Evolutionary conservation across 2,329 filamentous ascomycete species (phyloP), one percentile per base, ranked within the genome.

Genomic region (Talaromyces albobiverticillius): DNA sequence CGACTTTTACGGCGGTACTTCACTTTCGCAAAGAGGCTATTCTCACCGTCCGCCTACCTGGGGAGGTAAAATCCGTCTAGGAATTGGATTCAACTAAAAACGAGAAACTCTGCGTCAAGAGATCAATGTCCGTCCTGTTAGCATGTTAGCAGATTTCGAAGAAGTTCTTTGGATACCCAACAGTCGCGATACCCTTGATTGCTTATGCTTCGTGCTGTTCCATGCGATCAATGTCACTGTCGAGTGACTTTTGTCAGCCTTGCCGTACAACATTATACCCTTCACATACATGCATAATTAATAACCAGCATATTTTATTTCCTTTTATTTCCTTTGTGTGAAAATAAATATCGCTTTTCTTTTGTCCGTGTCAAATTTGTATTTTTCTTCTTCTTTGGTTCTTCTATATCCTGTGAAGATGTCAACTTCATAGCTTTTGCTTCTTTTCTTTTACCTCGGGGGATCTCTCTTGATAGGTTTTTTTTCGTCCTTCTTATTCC

Each of bases 101-200:
- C 18, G 36, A 40, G 18, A 40, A 16, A 9, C 9, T 16, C 36
- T 22, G 8, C 18, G 16, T 11, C 36, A 22, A 38, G 18, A 40
- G 36, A 34, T 14, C n/a, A n/a, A n/a, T n/a, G 18, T 20, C 16
- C 16, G 36, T 38, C n/a, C 34, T 26, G 31, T 42, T 31, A 51
- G 52, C 57, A 43, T 41, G 41, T 59, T 60, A 48, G 51, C 56
- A 59, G 54, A 59, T 60, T 60, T 36, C 20, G 38, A 55, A 63
- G 60, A 63, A 61, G 67, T 63, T 64, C 64, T 68, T 71, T 71
- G 68, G 66, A 68, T 69, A 69, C 64, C 66, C 32, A 22, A 16
- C 61, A 60, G 22, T 32, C 48, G 16, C 70, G 68, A 71, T 71
- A 71, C 68, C 68, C 69, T 59, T 29, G 54, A 60, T 62, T 70